phyloP scores from a whole-genome alignment of 495 filamentous ascomycete genomes.

The Penicillium goetzii region DNA sequence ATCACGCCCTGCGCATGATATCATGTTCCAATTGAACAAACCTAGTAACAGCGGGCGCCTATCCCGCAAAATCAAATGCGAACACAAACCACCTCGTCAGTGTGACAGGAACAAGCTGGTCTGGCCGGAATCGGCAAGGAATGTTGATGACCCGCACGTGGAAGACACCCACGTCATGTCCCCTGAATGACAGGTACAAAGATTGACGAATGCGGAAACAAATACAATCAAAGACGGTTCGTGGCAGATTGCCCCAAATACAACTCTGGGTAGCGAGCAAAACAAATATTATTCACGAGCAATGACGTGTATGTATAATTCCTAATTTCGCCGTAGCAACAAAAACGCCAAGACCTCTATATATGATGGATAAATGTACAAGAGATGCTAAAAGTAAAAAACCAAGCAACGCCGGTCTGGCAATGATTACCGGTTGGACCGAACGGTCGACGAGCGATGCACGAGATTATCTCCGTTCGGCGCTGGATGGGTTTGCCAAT shows the following conservation, averaged over 20 bases:
- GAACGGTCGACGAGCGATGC: constrained; percentile 38
- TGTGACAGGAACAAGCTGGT: neutral
- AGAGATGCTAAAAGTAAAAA: neutral
- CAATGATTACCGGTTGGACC: constrained; percentile 25
- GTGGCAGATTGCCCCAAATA: neutral
- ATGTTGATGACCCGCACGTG: constrained; percentile 8
- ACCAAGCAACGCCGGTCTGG: neutral
- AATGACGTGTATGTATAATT: neutral
- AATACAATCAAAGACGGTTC: neutral
- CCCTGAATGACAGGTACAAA: neutral
- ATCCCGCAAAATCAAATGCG: neutral
- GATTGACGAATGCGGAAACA: neutral
- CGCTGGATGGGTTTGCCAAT: constrained; percentile 24
- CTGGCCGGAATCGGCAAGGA: constrained; percentile 11
- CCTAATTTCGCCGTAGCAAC: neutral
- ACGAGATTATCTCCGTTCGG: constrained; percentile 29
- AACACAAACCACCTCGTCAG: neutral
- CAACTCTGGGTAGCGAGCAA: constrained; percentile 1
- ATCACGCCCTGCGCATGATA: constrained; percentile 1
- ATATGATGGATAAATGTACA: constrained; percentile 9
- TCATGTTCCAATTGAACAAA: neutral
- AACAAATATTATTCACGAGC: neutral
- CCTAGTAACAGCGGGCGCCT: neutral
- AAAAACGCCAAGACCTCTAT: constrained; percentile 17
- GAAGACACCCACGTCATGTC: constrained; percentile 1